Evolutionary conservation across 2,329 filamentous ascomycete species (phyloP).

Genomic region (Epichloe uncinata): DNA sequence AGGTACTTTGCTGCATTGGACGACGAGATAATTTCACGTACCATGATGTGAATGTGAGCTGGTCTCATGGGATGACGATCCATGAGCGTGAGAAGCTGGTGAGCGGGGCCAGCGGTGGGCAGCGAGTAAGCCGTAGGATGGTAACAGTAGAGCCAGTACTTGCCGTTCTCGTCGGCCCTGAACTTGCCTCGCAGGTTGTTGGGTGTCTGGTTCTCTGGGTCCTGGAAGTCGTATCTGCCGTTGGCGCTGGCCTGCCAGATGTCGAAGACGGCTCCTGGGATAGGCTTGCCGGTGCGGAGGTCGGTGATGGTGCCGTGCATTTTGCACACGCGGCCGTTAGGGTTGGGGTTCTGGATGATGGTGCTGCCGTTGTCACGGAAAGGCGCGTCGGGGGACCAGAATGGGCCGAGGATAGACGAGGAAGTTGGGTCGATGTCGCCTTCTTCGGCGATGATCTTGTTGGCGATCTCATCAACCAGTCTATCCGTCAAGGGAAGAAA

Average conservation of each 20-base stretch:
- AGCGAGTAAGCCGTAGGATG: slow-evolving; percentile 62
- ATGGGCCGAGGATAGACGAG: slow-evolving; percentile 62
- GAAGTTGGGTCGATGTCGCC: slow-evolving; percentile 53
- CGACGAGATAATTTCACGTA: slow-evolving; percentile 9
- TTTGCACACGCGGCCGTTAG: slow-evolving; percentile 44
- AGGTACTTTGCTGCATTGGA: no score
- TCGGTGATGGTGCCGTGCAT: slow-evolving; percentile 60
- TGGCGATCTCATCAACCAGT: slow-evolving; percentile 47
- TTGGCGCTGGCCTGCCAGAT: slow-evolving; percentile 69
- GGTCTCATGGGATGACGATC: slow-evolving; percentile 35
- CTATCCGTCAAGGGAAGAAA: slow-evolving; percentile 18
- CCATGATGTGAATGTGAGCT: slow-evolving; percentile 39
- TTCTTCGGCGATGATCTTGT: slow-evolving; percentile 50
- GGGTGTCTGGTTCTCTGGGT: slow-evolving; percentile 54
- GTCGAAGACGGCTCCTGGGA: slow-evolving; percentile 57
- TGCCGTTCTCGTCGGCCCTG: slow-evolving; percentile 53
- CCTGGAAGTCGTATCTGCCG: slow-evolving; percentile 65
- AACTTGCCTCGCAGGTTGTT: slow-evolving; percentile 72
- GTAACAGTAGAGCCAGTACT: slow-evolving; percentile 63
- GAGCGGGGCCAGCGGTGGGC: slow-evolving; percentile 44
- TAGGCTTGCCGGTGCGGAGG: slow-evolving; percentile 50
- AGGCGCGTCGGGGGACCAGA: slow-evolving; percentile 64
- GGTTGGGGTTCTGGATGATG: slow-evolving; percentile 50
- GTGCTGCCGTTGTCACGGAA: slow-evolving; percentile 53
- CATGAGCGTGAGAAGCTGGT: slow-evolving; percentile 29